Evolutionary conservation across 257 asterid genomes (phyloP).

Genomic region (Datura wrightii): DNA sequence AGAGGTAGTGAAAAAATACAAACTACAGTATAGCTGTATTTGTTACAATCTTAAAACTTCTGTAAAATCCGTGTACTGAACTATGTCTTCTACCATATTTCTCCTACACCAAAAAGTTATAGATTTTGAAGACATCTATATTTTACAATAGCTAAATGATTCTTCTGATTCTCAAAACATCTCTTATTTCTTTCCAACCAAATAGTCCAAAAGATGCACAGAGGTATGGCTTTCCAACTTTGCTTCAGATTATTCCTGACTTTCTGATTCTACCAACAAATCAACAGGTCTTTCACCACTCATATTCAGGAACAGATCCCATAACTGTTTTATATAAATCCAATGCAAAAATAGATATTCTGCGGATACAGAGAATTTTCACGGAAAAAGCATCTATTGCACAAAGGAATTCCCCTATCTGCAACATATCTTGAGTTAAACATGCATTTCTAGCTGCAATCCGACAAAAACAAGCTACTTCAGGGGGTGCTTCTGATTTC

Average conservation of each 20-base stretch:
- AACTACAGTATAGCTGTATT: neutral
- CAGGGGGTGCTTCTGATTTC: neutral
- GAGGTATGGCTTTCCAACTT: neutral
- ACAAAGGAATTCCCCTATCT: constrained; percentile 3
- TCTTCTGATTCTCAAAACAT: neutral
- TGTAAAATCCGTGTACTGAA: neutral
- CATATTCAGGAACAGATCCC: neutral
- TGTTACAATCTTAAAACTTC: neutral
- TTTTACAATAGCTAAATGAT: neutral
- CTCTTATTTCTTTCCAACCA: neutral
- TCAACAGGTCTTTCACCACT: neutral
- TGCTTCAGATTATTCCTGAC: neutral
- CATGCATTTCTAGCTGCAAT: constrained; percentile 1
- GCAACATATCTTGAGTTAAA: neutral
- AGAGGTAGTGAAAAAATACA: neutral
- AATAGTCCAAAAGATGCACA: neutral
- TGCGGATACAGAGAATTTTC: neutral
- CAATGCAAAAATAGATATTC: neutral
- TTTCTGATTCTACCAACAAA: neutral
- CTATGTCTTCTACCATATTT: neutral
- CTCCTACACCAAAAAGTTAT: neutral
- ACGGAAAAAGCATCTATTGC: neutral
- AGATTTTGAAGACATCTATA: neutral
- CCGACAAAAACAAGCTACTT: neutral
- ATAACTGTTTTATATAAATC: neutral